phyloP scores from a whole-genome alignment of 129 eudicot species.

The Oenanthe sinensis region DNA sequence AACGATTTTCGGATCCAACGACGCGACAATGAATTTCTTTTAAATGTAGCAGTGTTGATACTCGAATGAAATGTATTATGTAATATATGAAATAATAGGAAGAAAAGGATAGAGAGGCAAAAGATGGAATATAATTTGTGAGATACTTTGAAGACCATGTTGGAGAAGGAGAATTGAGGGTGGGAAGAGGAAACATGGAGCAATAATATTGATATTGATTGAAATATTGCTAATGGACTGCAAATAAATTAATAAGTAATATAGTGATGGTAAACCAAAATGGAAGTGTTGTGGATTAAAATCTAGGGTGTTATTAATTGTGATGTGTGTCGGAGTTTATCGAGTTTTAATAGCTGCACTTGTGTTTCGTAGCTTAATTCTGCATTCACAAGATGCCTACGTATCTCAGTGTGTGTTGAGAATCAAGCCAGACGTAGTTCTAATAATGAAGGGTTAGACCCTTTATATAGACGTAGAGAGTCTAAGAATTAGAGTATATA shows the following conservation, averaged over 20 bases:
- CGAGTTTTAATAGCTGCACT: too few relatives aligned
- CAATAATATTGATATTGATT: conserved; percentile 11
- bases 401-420: too few relatives aligned
- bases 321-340: too few relatives aligned
- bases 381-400: too few relatives aligned
- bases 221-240: conserved; percentile 5
- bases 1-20: conserved; percentile 36
- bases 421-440: too few relatives aligned
- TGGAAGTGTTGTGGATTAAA: background rate
- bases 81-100: conserved; percentile 30
- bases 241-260: conserved; percentile 8
- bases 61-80: conserved; percentile 17
- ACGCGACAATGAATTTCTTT: background rate
- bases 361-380: too few relatives aligned
- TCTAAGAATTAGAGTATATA: too few relatives aligned
- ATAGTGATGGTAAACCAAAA: background rate
- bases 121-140: conserved; percentile 33
- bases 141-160: conserved; percentile 39
- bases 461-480: too few relatives aligned
- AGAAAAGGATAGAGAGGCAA: conserved; percentile 37
- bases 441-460: too few relatives aligned
- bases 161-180: conserved; percentile 23
- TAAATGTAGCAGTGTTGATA: conserved; percentile 4
- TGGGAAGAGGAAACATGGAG: conserved; percentile 56
- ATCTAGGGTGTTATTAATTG: too few relatives aligned